Evolutionary conservation across 805 yeast species (phyloP).

Genomic region (Wickerhamiella spandovensis): DNA sequence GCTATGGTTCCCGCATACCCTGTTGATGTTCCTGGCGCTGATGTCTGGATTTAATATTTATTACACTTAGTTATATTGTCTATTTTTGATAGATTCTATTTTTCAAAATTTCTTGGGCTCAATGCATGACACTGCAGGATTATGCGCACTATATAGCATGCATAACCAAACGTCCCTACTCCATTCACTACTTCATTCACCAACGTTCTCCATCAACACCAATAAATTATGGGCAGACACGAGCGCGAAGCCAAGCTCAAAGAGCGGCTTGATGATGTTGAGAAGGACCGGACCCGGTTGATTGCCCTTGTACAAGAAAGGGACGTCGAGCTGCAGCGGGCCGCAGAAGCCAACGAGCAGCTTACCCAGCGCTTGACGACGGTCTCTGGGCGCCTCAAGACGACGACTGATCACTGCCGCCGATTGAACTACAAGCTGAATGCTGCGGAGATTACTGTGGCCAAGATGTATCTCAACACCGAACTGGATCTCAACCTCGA

Average conservation of each 20-base stretch:
- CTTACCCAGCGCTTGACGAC: too few species aligned
- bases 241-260: neutral
- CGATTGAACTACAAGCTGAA: too few species aligned
- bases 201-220: neutral
- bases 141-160: neutral
- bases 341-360: too few species aligned
- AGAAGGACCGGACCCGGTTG: neutral
- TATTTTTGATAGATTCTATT: constrained; percentile 13
- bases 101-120: neutral
- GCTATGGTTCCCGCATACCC: constrained; percentile 79
- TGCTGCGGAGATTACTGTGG: too few species aligned
- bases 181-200: too few species aligned
- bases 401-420: too few species aligned
- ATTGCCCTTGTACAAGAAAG: too few species aligned
- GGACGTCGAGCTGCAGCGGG: too few species aligned
- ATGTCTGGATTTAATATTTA: constrained; percentile 26
- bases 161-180: too few species aligned
- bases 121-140: neutral
- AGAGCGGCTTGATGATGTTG: neutral
- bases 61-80: constrained; percentile 5
- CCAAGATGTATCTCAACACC: too few species aligned
- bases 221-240: neutral
- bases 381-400: too few species aligned
- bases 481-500: too few species aligned
- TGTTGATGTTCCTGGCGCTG: constrained; percentile 28